These are phyloP conservation scores for Globisporangium alternatum DNA, from an alignment of 352 stramenopile species.

Conservation along the genomic window DNA sequence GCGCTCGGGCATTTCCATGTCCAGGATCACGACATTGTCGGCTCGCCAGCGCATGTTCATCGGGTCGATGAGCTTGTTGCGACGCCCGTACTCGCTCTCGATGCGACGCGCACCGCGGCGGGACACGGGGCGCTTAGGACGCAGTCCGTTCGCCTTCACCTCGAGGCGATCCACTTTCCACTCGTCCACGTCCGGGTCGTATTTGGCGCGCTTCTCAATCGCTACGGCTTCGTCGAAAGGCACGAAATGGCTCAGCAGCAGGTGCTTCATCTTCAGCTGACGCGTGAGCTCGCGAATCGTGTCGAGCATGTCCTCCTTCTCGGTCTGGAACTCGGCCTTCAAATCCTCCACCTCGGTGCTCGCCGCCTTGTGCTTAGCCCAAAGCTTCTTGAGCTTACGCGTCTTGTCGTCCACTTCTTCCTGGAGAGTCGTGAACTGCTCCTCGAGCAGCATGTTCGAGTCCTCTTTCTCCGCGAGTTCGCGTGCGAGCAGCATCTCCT, in stretches of 20 bases:
- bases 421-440: conserved; percentile 87
- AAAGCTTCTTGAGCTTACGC: conserved; percentile 95
- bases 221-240: conserved; percentile 61
- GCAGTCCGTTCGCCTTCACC: conserved; percentile 49
- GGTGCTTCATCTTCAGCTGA: conserved; percentile 95
- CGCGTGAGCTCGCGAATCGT: conserved; percentile 92
- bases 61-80: conserved; percentile 82
- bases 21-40: conserved; percentile 90
- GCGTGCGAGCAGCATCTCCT: conserved; percentile 81
- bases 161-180: conserved; percentile 87
- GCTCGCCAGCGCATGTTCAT: conserved; percentile 83
- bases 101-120: conserved; percentile 57
- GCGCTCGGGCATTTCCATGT: conserved; percentile 87
- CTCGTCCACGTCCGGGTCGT: conserved; percentile 84
- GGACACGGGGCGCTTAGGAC: conserved; percentile 63
- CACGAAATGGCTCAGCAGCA: conserved; percentile 90
- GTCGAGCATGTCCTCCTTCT: conserved; percentile 95
- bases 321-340: conserved; percentile 90
- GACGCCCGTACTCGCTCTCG: conserved; percentile 84
- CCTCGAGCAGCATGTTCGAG: conserved; percentile 89
- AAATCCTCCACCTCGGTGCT: conserved; percentile 92
- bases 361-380: conserved; percentile 90
- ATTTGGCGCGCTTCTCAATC: conserved; percentile 84
- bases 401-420: conserved; percentile 95
- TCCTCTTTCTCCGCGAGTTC: conserved; percentile 94